Base-by-base conservation (phyloP, 441 rosid genomes). In the Melastoma candidum region DNA sequence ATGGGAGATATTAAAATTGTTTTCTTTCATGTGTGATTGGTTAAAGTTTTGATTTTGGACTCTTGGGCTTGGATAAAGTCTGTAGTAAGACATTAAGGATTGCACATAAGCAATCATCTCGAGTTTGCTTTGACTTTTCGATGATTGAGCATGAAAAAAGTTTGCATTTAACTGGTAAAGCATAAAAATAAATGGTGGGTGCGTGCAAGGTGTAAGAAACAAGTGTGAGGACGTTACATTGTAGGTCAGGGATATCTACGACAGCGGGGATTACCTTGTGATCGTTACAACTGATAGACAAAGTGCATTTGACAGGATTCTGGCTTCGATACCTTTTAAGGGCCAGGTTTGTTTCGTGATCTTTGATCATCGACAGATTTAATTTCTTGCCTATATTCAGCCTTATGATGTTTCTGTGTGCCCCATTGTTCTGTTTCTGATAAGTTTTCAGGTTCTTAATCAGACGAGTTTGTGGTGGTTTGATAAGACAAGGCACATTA, bases 381-480 rank as follows among this genome's bases (percentile, higher is more conserved):
- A 51, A 51, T 7, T 44, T 10, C 10, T 6, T 10, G 12, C 12
- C 32, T 54, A 26, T 26, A 49, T 12, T 4, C 9, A 48, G 2
- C 7, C 56, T 24, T 14, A n/a, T 29, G 49, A 27, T 3, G 36
- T 26, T 24, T 24, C 26, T 24, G 26, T 24, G 26, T 24, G 26
- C 26, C 26, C 26, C 26, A 24, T 24, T 24, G 26, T 24, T 24
- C 60, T 32, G 41, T 13, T 32, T 46, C 44, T 44, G 27, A 17
- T 14, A 5, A 51, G 66, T 57, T 65, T 73, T 70, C 81, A 92
- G 98, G 94, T 87, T 64, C 85, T 92, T 49, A 85, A 92, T 26
- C 83, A 85, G 74, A 85, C 96, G 3, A 92, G 98, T 68, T 68
- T 81, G 66, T 90, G 97, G 97, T 88, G 98, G 95, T 92, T 90